phyloP scores from a whole-genome alignment of 2,329 filamentous ascomycete species.

The Penicillium sp. region DNA sequence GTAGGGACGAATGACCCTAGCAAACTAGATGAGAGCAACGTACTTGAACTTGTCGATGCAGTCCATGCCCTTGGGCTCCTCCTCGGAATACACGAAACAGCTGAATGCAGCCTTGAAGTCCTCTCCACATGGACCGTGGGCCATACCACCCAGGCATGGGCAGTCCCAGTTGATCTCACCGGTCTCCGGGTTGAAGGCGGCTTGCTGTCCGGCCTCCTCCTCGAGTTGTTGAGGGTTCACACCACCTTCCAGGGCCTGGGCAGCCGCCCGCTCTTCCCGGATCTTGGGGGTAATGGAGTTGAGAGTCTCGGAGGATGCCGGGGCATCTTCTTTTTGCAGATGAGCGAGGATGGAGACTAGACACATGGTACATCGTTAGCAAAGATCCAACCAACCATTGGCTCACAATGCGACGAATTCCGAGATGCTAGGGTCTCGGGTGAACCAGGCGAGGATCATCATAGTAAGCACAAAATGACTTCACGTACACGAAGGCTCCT shows the following conservation, averaged over 20 bases:
- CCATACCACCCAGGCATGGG: constrained; percentile 96
- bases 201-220: constrained; percentile 80
- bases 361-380: constrained; percentile 9
- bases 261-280: constrained; percentile 29
- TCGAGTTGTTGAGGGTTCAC: constrained; percentile 55
- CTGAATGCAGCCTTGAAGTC: constrained; percentile 95
- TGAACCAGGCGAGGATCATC: background rate
- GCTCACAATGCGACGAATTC: constrained; percentile 3
- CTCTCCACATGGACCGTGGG: constrained; percentile 89
- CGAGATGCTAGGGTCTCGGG: constrained; percentile 7
- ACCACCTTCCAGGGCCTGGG: background rate
- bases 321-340: constrained; percentile 30
- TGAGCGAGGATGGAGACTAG: constrained; percentile 35
- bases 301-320: constrained; percentile 60
- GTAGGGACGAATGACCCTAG: constrained; percentile 1
- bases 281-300: constrained; percentile 65
- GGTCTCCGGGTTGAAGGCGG: constrained; percentile 96
- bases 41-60: constrained; percentile 98
- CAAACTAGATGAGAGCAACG: constrained; percentile 36
- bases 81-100: constrained; percentile 94
- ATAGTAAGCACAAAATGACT: constrained; percentile 12
- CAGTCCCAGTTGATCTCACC: constrained; percentile 99
- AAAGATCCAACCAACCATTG: constrained; percentile 2
- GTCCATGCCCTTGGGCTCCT: constrained; percentile 96
- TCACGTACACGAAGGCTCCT: constrained; percentile 71